Evolutionary conservation across 2,329 filamentous ascomycete species (phyloP).

Genomic region (Alternaria gaisen): DNA sequence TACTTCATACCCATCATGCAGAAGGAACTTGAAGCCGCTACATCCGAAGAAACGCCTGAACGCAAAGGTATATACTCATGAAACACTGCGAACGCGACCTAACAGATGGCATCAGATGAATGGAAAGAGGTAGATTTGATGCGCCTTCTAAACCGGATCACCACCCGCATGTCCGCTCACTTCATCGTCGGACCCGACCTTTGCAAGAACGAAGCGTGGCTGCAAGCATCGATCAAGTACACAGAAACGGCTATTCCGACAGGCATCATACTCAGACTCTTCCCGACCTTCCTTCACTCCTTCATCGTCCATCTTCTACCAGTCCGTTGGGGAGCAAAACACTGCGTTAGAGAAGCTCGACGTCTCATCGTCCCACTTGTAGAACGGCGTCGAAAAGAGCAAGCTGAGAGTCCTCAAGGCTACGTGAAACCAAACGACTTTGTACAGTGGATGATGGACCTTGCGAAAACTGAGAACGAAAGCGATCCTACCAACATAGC

Average conservation of each 20-base stretch:
- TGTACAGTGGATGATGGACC: not conserved
- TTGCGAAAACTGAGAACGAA: not conserved
- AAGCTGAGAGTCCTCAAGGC: not conserved
- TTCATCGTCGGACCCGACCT: not conserved
- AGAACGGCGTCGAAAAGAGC: not conserved
- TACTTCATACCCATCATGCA: no score
- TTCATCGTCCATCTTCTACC: not conserved
- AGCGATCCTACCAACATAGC: not conserved
- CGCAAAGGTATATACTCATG: no score
- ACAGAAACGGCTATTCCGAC: not conserved
- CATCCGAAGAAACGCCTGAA: no score
- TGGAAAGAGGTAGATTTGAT: no score
- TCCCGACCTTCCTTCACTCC: not conserved
- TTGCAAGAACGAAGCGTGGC: not conserved
- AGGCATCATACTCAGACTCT: not conserved
- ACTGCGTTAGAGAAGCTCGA: not conserved
- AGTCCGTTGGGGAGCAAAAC: not conserved
- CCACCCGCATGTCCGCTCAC: no score
- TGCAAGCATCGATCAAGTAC: not conserved
- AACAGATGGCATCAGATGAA: no score
- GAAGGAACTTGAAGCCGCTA: no score
- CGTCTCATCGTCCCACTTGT: not conserved
- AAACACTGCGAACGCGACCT: no score
- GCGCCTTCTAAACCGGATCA: no score
- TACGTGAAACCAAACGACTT: not conserved